Conservation (phyloP, 2,329 filamentous ascomycete species). For the Fusarium sp. region DNA sequence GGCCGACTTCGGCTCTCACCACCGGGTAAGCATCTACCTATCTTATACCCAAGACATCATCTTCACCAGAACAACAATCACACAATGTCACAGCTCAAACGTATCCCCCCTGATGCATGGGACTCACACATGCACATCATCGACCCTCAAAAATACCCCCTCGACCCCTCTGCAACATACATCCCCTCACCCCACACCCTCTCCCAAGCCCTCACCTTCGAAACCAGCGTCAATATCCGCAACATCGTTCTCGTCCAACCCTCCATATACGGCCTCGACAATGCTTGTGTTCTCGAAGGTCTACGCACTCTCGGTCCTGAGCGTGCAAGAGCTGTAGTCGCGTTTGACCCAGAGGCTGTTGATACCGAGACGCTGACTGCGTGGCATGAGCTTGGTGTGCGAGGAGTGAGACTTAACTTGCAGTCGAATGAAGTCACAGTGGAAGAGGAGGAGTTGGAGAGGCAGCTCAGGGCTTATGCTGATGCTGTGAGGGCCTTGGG, state of each 20-base stretch:
- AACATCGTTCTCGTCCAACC: slow-evolving; percentile 69
- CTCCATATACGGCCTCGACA: slow-evolving; percentile 69
- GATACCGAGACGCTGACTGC: slow-evolving; percentile 51
- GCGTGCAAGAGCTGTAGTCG: slow-evolving; percentile 63
- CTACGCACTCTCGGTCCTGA: slow-evolving; percentile 58
- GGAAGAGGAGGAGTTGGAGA: slow-evolving; percentile 51
- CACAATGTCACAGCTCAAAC: slow-evolving; percentile 10
- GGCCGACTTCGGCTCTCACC: not conserved
- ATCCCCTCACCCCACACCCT: slow-evolving; percentile 59
- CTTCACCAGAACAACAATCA: slow-evolving; percentile 5
- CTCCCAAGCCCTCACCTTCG: slow-evolving; percentile 60
- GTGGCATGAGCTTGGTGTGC: slow-evolving; percentile 67
- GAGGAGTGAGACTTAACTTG: slow-evolving; percentile 68
- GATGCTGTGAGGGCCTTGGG: slow-evolving; percentile 57
- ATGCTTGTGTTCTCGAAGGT: slow-evolving; percentile 65
- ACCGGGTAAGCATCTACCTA: not conserved
- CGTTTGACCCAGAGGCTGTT: slow-evolving; percentile 59
- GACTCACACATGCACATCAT: slow-evolving; percentile 72
- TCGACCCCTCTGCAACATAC: slow-evolving; percentile 60
- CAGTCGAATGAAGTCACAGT: slow-evolving; percentile 60
- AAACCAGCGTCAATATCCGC: slow-evolving; percentile 58
- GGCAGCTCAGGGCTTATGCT: slow-evolving; percentile 58
- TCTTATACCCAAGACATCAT: not conserved
- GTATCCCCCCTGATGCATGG: slow-evolving; percentile 60
- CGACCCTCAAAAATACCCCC: slow-evolving; percentile 60